Percentiles rank a stretch among this genome's conserved stretches.
Conservation (phyloP, 2,329 filamentous ascomycete species). For the Botrytis porri region DNA sequence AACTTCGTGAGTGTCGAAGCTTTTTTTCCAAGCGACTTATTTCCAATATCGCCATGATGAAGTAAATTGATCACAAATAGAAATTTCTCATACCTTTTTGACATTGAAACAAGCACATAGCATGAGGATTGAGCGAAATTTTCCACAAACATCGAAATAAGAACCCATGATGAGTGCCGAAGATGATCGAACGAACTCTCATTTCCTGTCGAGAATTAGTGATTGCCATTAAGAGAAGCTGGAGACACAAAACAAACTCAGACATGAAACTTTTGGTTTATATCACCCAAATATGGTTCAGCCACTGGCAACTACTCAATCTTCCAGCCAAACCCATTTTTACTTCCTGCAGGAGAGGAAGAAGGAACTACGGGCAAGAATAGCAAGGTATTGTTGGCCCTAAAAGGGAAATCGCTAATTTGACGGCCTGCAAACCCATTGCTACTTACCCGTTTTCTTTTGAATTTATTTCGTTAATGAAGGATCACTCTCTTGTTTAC, state of each 20-base stretch:
- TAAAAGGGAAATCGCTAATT: not conserved
- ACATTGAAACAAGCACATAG: too few species aligned
- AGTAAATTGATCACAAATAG: not conserved
- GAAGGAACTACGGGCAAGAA: not conserved
- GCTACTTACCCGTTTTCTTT: not conserved
- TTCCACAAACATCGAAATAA: not conserved
- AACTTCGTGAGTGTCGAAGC: not conserved
- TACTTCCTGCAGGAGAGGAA: not conserved
- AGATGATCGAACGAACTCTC: not conserved
- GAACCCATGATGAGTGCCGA: not conserved
- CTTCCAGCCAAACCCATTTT: not conserved
- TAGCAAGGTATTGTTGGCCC: not conserved
- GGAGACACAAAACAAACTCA: too few species aligned
- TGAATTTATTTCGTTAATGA: not conserved
- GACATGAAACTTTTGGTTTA: too few species aligned
- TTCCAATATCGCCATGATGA: not conserved
- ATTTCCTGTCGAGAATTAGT: not conserved
- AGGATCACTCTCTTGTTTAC: not conserved
- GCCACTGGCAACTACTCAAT: not conserved
- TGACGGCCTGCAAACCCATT: not conserved
- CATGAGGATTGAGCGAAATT: not conserved
- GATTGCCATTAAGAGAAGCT: not conserved
- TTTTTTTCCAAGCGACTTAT: not conserved
- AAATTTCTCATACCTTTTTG: not conserved
- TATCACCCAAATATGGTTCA: not conserved